phyloP scores from a whole-genome alignment of 805 yeast genomes.

The Metschnikowia cubensis region DNA sequence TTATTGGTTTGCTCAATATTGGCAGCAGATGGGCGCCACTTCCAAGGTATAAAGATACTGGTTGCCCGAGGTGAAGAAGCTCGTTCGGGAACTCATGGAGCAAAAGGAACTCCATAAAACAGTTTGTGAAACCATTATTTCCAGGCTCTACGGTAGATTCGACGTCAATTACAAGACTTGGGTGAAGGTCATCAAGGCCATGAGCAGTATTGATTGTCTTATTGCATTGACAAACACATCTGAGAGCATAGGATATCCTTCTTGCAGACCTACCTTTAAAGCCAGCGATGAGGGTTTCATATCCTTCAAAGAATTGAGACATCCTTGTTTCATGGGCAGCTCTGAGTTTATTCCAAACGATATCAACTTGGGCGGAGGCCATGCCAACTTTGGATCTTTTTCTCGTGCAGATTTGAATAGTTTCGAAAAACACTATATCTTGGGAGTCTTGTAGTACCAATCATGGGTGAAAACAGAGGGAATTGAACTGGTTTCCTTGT shows the following conservation, averaged over 20 bases:
- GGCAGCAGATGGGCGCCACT: slow-evolving; percentile 96
- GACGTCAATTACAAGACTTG: slow-evolving; percentile 62
- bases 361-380: slow-evolving; percentile 64
- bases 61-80: slow-evolving; percentile 80
- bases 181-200: slow-evolving; percentile 55
- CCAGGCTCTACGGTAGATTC: slow-evolving; percentile 68
- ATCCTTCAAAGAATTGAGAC: slow-evolving; percentile 77
- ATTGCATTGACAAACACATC: slow-evolving; percentile 78
- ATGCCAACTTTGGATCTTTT: slow-evolving; percentile 63
- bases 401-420: no score
- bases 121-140: slow-evolving; percentile 66
- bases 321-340: slow-evolving; percentile 75
- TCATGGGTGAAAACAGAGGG: no score
- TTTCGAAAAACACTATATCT: no score
- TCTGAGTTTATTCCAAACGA: slow-evolving; percentile 91
- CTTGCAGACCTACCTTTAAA: slow-evolving; percentile 78
- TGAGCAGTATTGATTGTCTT: slow-evolving; percentile 78
- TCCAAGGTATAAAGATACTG: slow-evolving; percentile 86
- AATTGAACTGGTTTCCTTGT: no score
- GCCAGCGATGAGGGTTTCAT: slow-evolving; percentile 51
- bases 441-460: no score
- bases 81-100: slow-evolving; percentile 80
- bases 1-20: no score
- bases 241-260: slow-evolving; percentile 72
- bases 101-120: slow-evolving; percentile 80